These are phyloP conservation scores for Lolium perenne DNA, from an alignment of 176 grass and related monocot genomes.

Conservation along the genomic window DNA sequence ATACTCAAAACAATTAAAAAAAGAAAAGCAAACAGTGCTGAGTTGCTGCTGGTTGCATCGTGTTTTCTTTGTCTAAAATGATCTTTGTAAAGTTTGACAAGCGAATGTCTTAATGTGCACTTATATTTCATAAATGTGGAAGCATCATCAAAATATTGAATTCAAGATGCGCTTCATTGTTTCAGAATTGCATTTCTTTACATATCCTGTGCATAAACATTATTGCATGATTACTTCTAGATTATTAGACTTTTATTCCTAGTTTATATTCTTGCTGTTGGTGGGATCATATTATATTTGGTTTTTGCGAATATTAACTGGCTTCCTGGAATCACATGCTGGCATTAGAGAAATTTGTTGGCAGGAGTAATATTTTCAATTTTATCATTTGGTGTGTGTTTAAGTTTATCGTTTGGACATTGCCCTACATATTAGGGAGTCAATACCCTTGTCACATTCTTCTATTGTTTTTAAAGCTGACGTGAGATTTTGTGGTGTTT, in stretches of 20 bases:
- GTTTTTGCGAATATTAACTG: conserved; percentile 20
- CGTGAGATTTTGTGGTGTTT: conserved; percentile 39
- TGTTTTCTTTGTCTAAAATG: conserved; percentile 28
- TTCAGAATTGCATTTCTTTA: background rate
- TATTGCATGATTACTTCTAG: conserved; percentile 17
- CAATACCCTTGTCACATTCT: conserved; percentile 29
- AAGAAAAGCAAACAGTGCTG: background rate
- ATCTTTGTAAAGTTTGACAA: conserved; percentile 9
- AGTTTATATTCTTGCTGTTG: conserved; percentile 25
- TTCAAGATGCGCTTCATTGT: conserved; percentile 7
- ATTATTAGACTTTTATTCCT: conserved; percentile 13
- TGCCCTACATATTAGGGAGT: conserved; percentile 17
- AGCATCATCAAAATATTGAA: background rate
- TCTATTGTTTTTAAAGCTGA: conserved; percentile 37
- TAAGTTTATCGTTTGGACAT: conserved; percentile 25
- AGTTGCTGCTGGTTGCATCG: conserved; percentile 25
- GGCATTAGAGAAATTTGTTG: conserved; percentile 20
- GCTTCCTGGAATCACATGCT: background rate
- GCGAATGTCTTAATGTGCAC: background rate
- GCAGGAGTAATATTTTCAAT: conserved; percentile 29
- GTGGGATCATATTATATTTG: conserved; percentile 26
- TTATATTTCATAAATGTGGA: conserved; percentile 1
- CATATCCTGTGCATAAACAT: conserved; percentile 30
- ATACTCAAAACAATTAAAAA: conserved; percentile 20
- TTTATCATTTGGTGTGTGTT: conserved; percentile 34